Evolutionary conservation across 495 filamentous ascomycete species (phyloP), one percentile per base, ranked within the genome.

Genomic region (Trichocladium antarcticum): DNA sequence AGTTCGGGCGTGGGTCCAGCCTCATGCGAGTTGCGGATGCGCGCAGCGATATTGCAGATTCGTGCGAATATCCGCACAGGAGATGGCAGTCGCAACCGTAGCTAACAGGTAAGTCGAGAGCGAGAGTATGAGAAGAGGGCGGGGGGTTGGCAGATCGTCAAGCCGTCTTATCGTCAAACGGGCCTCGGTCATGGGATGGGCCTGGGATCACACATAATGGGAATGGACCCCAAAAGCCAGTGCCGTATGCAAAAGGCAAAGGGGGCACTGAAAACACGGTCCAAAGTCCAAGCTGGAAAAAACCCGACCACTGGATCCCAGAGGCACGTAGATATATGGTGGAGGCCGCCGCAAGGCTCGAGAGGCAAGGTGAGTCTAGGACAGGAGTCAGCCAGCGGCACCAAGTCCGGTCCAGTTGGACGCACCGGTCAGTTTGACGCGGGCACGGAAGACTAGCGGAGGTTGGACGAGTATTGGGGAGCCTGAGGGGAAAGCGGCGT

Each of bases 31-130:
- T 45, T 55, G 48, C 51, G 35, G 32, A 31, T 21, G 36, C 44
- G 55, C 58, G 58, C 36, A 27, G 42, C 36, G 51, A 49, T 44
- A n/a, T n/a, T n/a, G n/a, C n/a, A n/a, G n/a, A n/a, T n/a, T n/a
- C n/a, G n/a, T n/a, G n/a, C n/a, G n/a, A n/a, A n/a, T n/a, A n/a
- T n/a, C n/a, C n/a, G 39, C 43, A 6, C n/a, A 17, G 42, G 22
- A 40, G 24, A 27, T 27, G 4, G 20, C 1, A 35, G n/a, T n/a
- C 2, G 27, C 12, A 12, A 44, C 43, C 24, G 24, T 27, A 36
- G 11, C 29, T 12, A 16, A 37, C 7, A 35, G 37, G 14, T 14
- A 16, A 22, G 10, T 1, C 22, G 15, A 15, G 9, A 37, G 29
- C 16, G n/a, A 39, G 22, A 5, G 27, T n/a, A n/a, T n/a, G 28